Evolutionary conservation across 257 asterid species (phyloP).

Genomic region (Solanum sitiens): DNA sequence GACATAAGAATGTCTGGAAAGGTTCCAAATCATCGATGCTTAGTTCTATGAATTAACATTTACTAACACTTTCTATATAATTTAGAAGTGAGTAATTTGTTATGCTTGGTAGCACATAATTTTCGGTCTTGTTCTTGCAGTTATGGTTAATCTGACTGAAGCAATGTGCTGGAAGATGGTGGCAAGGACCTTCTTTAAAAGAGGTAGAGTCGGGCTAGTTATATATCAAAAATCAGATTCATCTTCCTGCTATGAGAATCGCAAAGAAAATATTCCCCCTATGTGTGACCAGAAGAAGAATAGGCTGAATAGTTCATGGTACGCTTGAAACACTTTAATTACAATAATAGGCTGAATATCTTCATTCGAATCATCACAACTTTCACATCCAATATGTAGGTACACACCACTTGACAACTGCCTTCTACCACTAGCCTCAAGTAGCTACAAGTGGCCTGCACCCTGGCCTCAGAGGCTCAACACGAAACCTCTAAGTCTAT

Average conservation of each 20-base stretch:
- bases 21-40: constrained; percentile 27
- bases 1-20: constrained; percentile 64
- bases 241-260: constrained; percentile 63
- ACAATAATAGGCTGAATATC: not conserved
- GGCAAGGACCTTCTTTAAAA: constrained; percentile 24
- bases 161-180: constrained; percentile 82
- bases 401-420: constrained; percentile 68
- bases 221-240: constrained; percentile 74
- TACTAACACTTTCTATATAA: not conserved
- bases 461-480: constrained; percentile 85
- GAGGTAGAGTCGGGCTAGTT: constrained; percentile 55
- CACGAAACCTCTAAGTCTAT: constrained; percentile 50
- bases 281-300: constrained; percentile 41
- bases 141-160: constrained; percentile 75
- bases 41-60: not conserved
- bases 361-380: not conserved
- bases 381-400: constrained; percentile 32
- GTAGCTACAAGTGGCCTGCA: constrained; percentile 52
- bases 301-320: constrained; percentile 61
- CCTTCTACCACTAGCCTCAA: constrained; percentile 34
- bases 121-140: constrained; percentile 33
- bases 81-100: not conserved
- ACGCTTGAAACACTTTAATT: not conserved
- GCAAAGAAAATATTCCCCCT: constrained; percentile 56
- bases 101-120: not conserved